Base-by-base conservation (phyloP, 257 asterid genomes). In the Catharanthus roseus region DNA sequence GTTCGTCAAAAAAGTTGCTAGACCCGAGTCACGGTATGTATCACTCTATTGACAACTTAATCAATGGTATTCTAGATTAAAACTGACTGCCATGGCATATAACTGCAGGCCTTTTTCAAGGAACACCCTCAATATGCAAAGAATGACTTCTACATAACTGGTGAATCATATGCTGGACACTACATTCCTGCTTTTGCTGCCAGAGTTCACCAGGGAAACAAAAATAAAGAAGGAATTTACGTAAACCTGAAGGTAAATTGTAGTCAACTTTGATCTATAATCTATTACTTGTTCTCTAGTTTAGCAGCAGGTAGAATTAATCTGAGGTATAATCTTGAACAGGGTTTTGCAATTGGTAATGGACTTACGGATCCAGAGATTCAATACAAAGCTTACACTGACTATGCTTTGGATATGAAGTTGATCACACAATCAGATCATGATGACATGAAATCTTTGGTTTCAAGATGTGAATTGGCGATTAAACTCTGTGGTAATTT, bases 161-260 rank as follows among this genome's bases (percentile, higher is more conserved):
- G 75, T 36, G 69, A 60, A 60, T 71, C 75, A 28, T 71, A 71
- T 21, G 75, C 60, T 10, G 69, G 75, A 24, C 75, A 71, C 29
- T 71, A 71, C 18, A 71, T 71, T 44, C 75, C 69, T 10, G 69
- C 75, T 18, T 58, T 71, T 29, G 69, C 69, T 11, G 45, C 47
- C 19, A 16, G 69, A 16, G 29, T 71, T 26, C 24, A 24, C 19
- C 47, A 29, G 7, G 75, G 75, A 71, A 71, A 71, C 61, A 45
- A 60, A 19, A 60, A 57, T 29, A 71, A 60, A 44, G 50, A 60
- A 60, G 69, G 69, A 10, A 58, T 71, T 19, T 69, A 42, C 28
- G 28, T 71, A 28, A 60, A 71, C 68, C 21, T 71, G 18, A 70
- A 55, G 65, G 65, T 70, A 7, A 3, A 23, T 7, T 61, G n/a